phyloP scores from a whole-genome alignment of 2,329 filamentous ascomycete species.

The Simplicillium aogashimaense region DNA sequence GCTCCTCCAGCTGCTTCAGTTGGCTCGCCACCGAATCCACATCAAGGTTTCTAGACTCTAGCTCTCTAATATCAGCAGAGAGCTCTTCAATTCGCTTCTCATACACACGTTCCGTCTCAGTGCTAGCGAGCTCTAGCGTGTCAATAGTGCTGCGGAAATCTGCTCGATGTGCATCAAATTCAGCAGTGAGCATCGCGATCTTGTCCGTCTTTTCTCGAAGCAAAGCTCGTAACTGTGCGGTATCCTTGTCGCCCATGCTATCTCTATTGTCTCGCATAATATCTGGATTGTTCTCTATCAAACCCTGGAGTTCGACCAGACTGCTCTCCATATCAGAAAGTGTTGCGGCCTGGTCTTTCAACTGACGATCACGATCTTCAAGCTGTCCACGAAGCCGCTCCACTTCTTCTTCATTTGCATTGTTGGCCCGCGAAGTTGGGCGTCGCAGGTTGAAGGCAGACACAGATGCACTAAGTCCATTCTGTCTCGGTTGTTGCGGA shows the following conservation, averaged over 20 bases:
- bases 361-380: conserved; percentile 73
- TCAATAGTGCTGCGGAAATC: conserved; percentile 97
- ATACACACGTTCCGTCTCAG: conserved; percentile 92
- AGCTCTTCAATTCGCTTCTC: conserved; percentile 86
- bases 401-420: conserved; percentile 58
- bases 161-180: conserved; percentile 89
- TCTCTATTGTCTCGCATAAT: conserved; percentile 28
- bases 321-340: conserved; percentile 85
- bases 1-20: conserved; percentile 88
- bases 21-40: conserved; percentile 86
- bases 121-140: conserved; percentile 87
- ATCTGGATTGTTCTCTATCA: conserved; percentile 51
- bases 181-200: conserved; percentile 82
- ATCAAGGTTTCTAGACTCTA: conserved; percentile 76
- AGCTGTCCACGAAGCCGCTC: conserved; percentile 63
- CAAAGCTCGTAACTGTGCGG: conserved; percentile 66
- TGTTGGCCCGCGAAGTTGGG: conserved; percentile 42
- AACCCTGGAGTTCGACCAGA: conserved; percentile 62
- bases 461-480: conserved; percentile 42
- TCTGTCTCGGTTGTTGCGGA: conserved; percentile 40
- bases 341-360: conserved; percentile 78
- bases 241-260: conserved; percentile 59
- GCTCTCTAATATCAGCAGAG: conserved; percentile 70
- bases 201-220: conserved; percentile 94
- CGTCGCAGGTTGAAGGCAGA: conserved; percentile 44